phyloP scores from a whole-genome alignment of 805 yeast species.

The Pichia exigua region DNA sequence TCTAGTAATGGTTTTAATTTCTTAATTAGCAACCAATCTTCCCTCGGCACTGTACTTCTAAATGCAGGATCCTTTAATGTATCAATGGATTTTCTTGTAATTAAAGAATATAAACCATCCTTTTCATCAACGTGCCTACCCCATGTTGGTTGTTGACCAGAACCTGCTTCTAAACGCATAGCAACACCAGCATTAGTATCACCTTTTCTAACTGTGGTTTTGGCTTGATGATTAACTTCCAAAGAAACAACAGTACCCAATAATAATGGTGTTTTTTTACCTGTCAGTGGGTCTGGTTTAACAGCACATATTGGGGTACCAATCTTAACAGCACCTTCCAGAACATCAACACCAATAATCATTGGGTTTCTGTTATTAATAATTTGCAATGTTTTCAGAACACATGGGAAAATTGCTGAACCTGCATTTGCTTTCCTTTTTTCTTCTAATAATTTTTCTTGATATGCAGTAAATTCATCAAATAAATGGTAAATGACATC shows the following conservation, averaged over 20 bases:
- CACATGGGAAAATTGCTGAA: conserved; percentile 92
- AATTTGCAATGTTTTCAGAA: conserved; percentile 86
- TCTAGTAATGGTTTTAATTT: conserved; percentile 83
- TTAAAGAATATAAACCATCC: conserved; percentile 83
- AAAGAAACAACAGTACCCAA: conserved; percentile 88
- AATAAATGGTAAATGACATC: conserved; percentile 95
- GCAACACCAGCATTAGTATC: conserved; percentile 98
- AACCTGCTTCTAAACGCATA: conserved; percentile 90
- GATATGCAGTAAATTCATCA: conserved; percentile 91
- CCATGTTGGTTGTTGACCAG: conserved; percentile 93
- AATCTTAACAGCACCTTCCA: conserved; percentile 78
- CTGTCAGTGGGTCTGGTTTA: conserved; percentile 78
- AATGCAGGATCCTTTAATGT: conserved; percentile 98
- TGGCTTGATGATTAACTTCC: conserved; percentile 90
- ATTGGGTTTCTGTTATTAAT: conserved; percentile 98
- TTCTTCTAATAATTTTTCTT: conserved; percentile 75
- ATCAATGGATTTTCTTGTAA: conserved; percentile 85
- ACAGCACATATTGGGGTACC: conserved; percentile 98
- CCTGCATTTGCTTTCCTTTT: conserved; percentile 84
- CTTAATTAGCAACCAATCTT: conserved; percentile 91
- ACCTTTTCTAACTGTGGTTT: conserved; percentile 78
- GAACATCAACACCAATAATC: conserved; percentile 98
- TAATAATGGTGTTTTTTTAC: conserved; percentile 58
- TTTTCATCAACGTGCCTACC: conserved; percentile 97
- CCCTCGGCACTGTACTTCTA: conserved; percentile 88